Evolutionary conservation across 1,284 basidiomycete species (phyloP).

Genomic region (Gymnopus androsaceus): DNA sequence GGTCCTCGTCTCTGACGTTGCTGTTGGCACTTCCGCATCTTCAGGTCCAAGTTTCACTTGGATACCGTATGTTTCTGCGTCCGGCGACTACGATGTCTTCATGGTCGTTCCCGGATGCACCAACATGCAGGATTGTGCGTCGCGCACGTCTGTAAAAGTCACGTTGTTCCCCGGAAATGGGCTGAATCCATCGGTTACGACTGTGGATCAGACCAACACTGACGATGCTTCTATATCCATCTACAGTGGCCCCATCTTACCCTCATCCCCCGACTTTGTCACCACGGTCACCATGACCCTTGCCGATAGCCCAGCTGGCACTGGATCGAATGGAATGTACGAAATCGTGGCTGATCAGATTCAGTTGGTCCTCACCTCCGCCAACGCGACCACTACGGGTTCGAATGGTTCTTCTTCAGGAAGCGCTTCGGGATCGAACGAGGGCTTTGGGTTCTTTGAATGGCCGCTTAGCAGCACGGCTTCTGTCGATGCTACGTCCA

Average conservation of each 20-base stretch:
- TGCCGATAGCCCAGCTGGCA: conserved; percentile 58
- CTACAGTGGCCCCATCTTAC: conserved; percentile 83
- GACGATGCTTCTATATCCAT: conserved; percentile 65
- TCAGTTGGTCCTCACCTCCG: conserved; percentile 71
- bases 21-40: conserved; percentile 62
- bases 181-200: conserved; percentile 63
- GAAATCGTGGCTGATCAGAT: conserved; percentile 83
- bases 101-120: conserved; percentile 87
- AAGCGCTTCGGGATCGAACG: conserved; percentile 33
- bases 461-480: conserved; percentile 59
- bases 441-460: conserved; percentile 77
- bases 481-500: conserved; percentile 55
- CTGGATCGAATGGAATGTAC: conserved; percentile 66
- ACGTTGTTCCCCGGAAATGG: conserved; percentile 79
- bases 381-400: conserved; percentile 39
- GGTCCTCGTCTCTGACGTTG: conserved; percentile 71
- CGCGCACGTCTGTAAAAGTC: conserved; percentile 82
- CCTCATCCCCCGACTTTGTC: conserved; percentile 70
- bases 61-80: conserved; percentile 86
- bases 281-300: conserved; percentile 76
- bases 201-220: conserved; percentile 74
- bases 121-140: conserved; percentile 76
- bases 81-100: conserved; percentile 85
- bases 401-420: conserved; percentile 32
- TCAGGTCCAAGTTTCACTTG: conserved; percentile 81